Evolutionary conservation across 2,329 filamentous ascomycete species (phyloP).

Genomic region (Fusarium sambucinum): DNA sequence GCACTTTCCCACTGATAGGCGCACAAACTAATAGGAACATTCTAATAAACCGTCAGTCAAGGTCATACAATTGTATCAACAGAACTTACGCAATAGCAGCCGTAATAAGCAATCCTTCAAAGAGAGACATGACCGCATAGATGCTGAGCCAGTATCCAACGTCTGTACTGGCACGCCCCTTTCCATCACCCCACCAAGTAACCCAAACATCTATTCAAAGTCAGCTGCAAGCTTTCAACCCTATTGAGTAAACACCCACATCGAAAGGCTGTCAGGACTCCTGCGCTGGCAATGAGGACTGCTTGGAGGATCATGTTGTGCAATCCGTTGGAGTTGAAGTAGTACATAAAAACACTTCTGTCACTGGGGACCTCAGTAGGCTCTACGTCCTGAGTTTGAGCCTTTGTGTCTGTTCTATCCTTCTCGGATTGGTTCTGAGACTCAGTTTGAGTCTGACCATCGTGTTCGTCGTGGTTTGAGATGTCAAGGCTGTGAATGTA

Average conservation of each 20-base stretch:
- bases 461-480: conserved; percentile 39
- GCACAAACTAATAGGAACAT: conserved; percentile 45
- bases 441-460: background rate
- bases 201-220: conserved; percentile 46
- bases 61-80: fast-evolving
- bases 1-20: conserved; percentile 43
- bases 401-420: background rate
- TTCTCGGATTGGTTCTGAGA: background rate
- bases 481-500: conserved; percentile 56
- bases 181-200: conserved; percentile 51
- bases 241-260: conserved; percentile 28
- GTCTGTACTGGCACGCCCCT: conserved; percentile 43
- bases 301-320: conserved; percentile 39
- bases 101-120: conserved; percentile 44
- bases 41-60: conserved; percentile 33
- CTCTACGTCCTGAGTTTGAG: conserved; percentile 4
- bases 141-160: conserved; percentile 50
- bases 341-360: conserved; percentile 48
- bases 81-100: conserved; percentile 46
- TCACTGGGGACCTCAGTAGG: conserved; percentile 34
- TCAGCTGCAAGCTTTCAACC: background rate
- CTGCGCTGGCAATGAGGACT: conserved; percentile 30
- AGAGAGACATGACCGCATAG: conserved; percentile 43
- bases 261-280: conserved; percentile 43
- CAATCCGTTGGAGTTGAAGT: conserved; percentile 43